Base-by-base conservation (phyloP, 345 rosid species). In the rapeseed (Brassica napus) region DNA sequence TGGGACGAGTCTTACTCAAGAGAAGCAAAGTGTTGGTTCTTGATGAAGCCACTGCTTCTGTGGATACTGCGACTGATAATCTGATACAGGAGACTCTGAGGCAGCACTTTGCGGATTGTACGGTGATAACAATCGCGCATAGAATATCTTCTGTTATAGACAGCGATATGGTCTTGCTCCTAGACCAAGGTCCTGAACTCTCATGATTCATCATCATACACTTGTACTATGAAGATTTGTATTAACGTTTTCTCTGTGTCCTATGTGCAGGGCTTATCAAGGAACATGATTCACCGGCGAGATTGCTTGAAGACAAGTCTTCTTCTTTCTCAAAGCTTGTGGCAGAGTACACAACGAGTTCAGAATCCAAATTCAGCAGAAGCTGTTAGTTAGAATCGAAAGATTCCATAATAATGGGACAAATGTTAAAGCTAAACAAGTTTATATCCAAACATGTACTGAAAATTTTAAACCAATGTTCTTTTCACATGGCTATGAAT, bases 281-380 rank as follows among this genome's bases (percentile, higher is more conserved):
- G 66, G 97, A 92, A 77, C 81, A 78, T 63, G 91, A 89, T 82
- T 82, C 91, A 66, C 92, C 94, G 0, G 26, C 7, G 23, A 54
- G 23, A 54, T 54, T 54, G 59, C 59, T 54, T 54, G 59, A 54
- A 54, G 59, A 54, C 59, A 86, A 60, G 55, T 83, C 84, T 4
- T 91, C 94, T 3, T 86, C 87, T 0, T 92, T 92, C 84, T 84
- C 92, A 12, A 88, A 85, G 84, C 79, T 91, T 76, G 96, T 86
- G 67, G 78, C 80, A 3, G 92, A 89, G 75, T 93, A 87, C 82
- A 66, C 76, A 79, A 34, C 86, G 35, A 91, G 94, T 75, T 84
- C 93, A 26, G 69, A 47, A 3, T 73, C 71, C 70, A 54, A n/a
- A 28, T 74, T 12, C 63, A 68, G 7, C 34, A 16, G 68, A 74